Base-by-base conservation (phyloP, 352 stramenopile genomes). In the Pilasporangium apinafurcum region DNA sequence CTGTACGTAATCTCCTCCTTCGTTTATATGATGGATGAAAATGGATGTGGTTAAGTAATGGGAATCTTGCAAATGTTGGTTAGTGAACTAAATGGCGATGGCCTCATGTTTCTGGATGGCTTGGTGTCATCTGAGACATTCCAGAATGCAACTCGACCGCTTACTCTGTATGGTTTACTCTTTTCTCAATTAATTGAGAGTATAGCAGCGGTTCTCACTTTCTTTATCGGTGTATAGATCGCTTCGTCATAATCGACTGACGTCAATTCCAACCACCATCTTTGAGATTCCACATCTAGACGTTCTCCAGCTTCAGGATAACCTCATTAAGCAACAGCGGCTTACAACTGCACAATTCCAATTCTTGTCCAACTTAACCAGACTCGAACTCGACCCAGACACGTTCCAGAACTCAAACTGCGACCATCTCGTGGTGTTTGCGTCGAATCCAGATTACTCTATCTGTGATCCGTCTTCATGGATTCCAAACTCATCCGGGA, bases 271-370 rank as follows among this genome's bases (percentile, higher is more conserved):
- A 1, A 2, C 18, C 10, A 31, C 17, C 36, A 29, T 52, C 8
- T 52, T 39, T 22, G 21, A 44, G 14, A 33, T 52, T 27, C 14
- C 45, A 12, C 27, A 25, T 16, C 22, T 52, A 16, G 36, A 37
- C 18, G 37, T 25, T 5, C 28, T 52, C 10, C 45, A 37, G 7
- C 35, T 52, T 8, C 28, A 17, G 20, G 28, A 45, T 29, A 52
- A 52, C n/a, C 28, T 33, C 28, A 52, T 45, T 29, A 24, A 20
- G 20, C 33, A 38, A 8, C 45, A 52, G 45, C 45, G 45, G 14
- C 45, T 52, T 21, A 18, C 45, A 12, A n/a, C 18, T 1, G 36
- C 36, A 8, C 45, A 52, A 30, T 52, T 45, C 16, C 36, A 10
- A 6, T 52, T 52, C 8, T 30, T 52, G 5, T 52, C 45, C 6